Conservation (phyloP, 306 rosid genomes). For the Castanea crenata region DNA sequence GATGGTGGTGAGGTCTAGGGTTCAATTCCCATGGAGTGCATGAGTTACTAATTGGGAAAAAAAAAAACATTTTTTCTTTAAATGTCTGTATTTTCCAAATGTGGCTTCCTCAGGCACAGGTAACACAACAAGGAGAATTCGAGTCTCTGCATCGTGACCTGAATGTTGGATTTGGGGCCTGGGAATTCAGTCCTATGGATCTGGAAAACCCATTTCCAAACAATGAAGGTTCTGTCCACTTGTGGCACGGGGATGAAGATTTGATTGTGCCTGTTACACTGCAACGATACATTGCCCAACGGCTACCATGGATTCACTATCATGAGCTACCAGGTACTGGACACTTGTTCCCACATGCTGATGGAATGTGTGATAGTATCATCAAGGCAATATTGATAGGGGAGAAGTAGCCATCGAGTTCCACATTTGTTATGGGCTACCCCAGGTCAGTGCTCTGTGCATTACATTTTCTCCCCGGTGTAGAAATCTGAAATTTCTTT, state of each 20-base stretch:
- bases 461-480: conserved; percentile 8
- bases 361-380: conserved; percentile 50
- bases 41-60: too few relatives aligned
- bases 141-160: conserved; percentile 62
- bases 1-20: too few relatives aligned
- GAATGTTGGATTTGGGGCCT: conserved; percentile 63
- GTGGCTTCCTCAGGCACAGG: conserved; percentile 46
- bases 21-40: too few relatives aligned
- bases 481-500: conserved; percentile 18
- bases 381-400: conserved; percentile 44
- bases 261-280: conserved; percentile 46
- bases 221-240: conserved; percentile 67
- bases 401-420: conserved; percentile 25
- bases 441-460: conserved; percentile 11
- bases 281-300: conserved; percentile 58
- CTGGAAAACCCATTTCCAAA: conserved; percentile 74
- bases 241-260: conserved; percentile 94
- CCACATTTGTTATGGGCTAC: conserved; percentile 8
- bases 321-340: conserved; percentile 81
- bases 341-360: conserved; percentile 50
- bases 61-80: background rate
- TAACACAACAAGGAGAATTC: conserved; percentile 67
- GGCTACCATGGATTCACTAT: conserved; percentile 80
- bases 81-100: background rate
- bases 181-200: conserved; percentile 79